These are phyloP conservation scores for Tetrahymena thermophila DNA, from an alignment of 73 alveolate genomes.

Conservation along the genomic window DNA sequence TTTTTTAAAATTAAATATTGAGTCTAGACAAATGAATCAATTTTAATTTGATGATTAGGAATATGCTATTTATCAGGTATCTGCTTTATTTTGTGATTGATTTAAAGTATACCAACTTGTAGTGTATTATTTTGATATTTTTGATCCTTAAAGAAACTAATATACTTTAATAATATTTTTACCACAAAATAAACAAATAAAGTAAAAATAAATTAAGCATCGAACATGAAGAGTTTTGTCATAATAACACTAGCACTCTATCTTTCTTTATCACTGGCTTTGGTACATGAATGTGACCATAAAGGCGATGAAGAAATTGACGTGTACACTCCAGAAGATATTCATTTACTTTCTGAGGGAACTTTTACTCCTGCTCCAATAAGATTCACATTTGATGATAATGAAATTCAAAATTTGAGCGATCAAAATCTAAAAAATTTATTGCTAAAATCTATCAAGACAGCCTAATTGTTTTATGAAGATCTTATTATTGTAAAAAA, in stretches of 20 bases:
- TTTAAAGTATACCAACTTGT: no score
- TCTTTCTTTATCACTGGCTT: not conserved
- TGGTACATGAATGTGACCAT: not conserved
- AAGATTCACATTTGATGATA: not conserved
- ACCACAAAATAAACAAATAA: not conserved
- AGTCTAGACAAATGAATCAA: no score
- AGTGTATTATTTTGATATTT: no score
- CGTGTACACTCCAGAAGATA: not conserved
- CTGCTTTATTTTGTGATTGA: no score
- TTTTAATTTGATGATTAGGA: no score
- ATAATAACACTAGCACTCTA: not conserved
- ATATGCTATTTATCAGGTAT: no score
- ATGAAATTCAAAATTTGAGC: not conserved
- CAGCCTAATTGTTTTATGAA: not conserved
- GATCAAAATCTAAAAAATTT: not conserved
- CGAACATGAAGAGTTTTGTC: not conserved
- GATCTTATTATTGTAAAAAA: not conserved
- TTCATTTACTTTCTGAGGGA: not conserved
- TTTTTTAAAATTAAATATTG: no score
- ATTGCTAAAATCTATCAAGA: not conserved
- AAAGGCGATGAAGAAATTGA: not conserved
- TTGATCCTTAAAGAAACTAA: no score
- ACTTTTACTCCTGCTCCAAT: not conserved
- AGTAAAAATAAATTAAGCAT: not conserved
- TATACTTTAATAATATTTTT: no score